Evolutionary conservation across 2,329 filamentous ascomycete genomes (phyloP), one percentile per base, ranked within the genome.

Genomic region (Cephalotrichum gorgonifer): DNA sequence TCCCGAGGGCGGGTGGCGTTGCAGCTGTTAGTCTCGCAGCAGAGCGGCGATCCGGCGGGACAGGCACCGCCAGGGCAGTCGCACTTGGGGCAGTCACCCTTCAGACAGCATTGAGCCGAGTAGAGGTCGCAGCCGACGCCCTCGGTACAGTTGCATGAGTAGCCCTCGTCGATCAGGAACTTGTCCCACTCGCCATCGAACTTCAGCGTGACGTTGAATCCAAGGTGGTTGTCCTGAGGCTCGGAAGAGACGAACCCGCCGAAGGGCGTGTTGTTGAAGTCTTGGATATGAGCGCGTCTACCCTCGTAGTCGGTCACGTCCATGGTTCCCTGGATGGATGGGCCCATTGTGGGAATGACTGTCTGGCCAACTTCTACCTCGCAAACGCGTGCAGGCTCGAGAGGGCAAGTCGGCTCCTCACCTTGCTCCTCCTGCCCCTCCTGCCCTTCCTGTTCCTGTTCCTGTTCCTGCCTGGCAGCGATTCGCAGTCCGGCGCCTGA

Each of bases 141-240:
- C 3, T 41, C 28, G 14, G n/a, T 30, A 25, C 42, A 49, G 22
- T 38, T 27, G 48, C 48, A 49, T 15, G 17, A 6, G 30, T 38
- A 49, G 12, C 48, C 48, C 14, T 28, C 20, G 22, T 41, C 30
- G 7, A 41, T 6, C 14, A 44, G 20, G 48, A 27, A 41, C 26
- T 39, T 39, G 30, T 44, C 48, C 48, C 48, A 44, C 9, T 44
- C 43, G 9, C 48, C 48, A 2, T 30, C 27, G 30, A 49, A 45
- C 23, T 22, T 15, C 26, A 44, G 12, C 7, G 42, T 44, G 23
- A 49, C 48, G 42, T 49, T 45, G 42, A 26, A 49, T 3, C 48
- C 42, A 8, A 49, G 48, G 12, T 44, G 15, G 31, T 49, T 49
- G 6, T 38, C 20, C n/a, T 49, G 22, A 9, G 48, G 30, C 6